phyloP scores from a whole-genome alignment of 805 yeast species.

The Nakazawaea molendinolei region DNA sequence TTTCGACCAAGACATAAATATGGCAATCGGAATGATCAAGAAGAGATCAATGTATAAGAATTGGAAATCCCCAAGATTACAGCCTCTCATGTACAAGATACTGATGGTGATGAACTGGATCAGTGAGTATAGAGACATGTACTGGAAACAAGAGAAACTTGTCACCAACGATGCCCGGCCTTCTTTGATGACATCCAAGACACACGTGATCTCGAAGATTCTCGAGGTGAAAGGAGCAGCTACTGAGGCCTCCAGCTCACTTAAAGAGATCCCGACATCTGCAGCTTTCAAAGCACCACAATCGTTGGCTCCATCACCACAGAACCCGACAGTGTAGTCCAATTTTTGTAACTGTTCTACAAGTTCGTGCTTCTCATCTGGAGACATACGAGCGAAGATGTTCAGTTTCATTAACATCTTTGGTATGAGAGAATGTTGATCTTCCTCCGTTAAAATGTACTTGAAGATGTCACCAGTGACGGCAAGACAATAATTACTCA shows the following conservation, averaged over 20 bases:
- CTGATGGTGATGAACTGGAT: conserved; percentile 90
- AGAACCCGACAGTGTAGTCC: conserved; percentile 92
- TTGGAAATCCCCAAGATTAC: conserved; percentile 95
- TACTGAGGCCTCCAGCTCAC: conserved; percentile 97
- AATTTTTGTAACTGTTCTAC: conserved; percentile 79
- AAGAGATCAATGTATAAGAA: conserved; percentile 89
- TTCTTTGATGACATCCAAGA: conserved; percentile 82
- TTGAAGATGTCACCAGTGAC: conserved; percentile 92
- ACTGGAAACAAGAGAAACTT: conserved; percentile 93
- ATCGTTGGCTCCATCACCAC: conserved; percentile 99
- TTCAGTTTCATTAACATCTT: conserved; percentile 63
- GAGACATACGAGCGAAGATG: conserved; percentile 95
- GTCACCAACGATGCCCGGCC: conserved; percentile 95
- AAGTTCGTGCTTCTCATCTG: conserved; percentile 95
- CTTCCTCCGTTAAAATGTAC: conserved; percentile 54
- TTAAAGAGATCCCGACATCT: conserved; percentile 90
- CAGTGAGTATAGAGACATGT: conserved; percentile 95
- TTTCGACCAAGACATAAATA: conserved; percentile 96
- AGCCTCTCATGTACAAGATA: conserved; percentile 78
- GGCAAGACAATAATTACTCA: conserved; percentile 58
- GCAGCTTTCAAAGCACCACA: conserved; percentile 98
- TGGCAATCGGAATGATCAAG: conserved; percentile 88
- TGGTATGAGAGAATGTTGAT: conserved; percentile 32
- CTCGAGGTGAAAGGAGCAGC: conserved; percentile 98
- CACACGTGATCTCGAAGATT: conserved; percentile 86